phyloP scores from a whole-genome alignment of 306 rosid species.

The Oxytropis ochrocephala region DNA sequence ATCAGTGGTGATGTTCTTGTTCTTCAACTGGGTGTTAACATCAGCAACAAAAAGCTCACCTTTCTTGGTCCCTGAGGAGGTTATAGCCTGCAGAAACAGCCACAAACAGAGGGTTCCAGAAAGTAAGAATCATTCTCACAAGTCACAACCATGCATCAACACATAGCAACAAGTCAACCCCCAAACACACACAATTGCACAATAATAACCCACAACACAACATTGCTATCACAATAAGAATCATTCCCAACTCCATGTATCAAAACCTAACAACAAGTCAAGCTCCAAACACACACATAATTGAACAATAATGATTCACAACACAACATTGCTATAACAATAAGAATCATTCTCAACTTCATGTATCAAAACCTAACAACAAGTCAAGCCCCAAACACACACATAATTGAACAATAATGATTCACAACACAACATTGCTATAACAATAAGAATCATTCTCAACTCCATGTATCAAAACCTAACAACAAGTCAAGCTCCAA shows the following conservation, averaged over 20 bases:
- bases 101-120: not conserved
- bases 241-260: not conserved
- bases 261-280: not conserved
- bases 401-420: not conserved
- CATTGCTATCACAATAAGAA: not conserved
- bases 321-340: not conserved
- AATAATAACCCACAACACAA: not conserved
- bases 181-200: not conserved
- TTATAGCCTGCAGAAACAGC: slow-evolving; percentile 54
- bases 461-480: not conserved
- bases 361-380: not conserved
- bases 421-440: not conserved
- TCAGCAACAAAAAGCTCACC: slow-evolving; percentile 73
- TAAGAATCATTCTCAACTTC: not conserved
- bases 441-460: not conserved
- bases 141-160: not conserved
- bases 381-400: not conserved
- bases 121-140: not conserved
- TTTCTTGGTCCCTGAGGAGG: slow-evolving; percentile 66
- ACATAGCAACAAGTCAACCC: not conserved
- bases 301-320: not conserved
- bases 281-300: not conserved
- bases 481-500: not conserved
- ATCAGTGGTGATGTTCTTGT: slow-evolving; percentile 71
- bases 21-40: slow-evolving; percentile 76